Conservation (phyloP, 139 green algal genomes). For the Tetradesmus lagerheimii region DNA sequence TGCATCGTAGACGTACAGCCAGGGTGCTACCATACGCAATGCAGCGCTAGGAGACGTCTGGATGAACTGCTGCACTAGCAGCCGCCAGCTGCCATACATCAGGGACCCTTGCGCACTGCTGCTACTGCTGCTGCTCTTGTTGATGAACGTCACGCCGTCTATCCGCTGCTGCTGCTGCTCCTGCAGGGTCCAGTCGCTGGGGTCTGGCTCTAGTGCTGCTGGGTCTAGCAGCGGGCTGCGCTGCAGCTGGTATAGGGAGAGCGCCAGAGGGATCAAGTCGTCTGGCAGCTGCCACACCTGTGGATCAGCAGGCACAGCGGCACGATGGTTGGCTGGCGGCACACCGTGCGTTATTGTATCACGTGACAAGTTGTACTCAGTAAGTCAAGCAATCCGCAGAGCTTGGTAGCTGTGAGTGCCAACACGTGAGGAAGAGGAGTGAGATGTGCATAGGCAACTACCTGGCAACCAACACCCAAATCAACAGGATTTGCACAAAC, state of each 20-base stretch:
- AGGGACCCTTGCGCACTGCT: neutral
- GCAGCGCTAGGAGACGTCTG: conserved; percentile 1
- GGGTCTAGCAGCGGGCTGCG: conserved; percentile 10
- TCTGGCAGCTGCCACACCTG: conserved; percentile 37
- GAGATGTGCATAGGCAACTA: no score
- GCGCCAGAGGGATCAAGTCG: conserved; percentile 35
- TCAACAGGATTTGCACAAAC: no score
- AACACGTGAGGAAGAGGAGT: no score
- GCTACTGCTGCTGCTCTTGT: neutral
- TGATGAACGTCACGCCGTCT: neutral
- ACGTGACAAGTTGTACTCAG: no score
- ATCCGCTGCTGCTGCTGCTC: conserved; percentile 9
- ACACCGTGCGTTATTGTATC: no score
- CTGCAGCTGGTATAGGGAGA: conserved; percentile 43
- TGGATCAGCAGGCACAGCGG: neutral
- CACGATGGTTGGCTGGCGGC: no score
- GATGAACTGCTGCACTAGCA: conserved; percentile 44
- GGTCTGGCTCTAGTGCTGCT: neutral
- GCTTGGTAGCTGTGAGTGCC: no score
- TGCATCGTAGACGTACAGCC: conserved; percentile 37
- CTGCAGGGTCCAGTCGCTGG: neutral
- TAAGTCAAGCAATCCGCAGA: no score
- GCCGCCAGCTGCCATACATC: conserved; percentile 39
- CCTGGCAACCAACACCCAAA: no score
- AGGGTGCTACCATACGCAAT: conserved; percentile 30